Percentiles rank a stretch among this genome's conserved stretches.
Conservation (phyloP, 176 grass and related monocot genomes). For the Chrysopogon serrulatus region DNA sequence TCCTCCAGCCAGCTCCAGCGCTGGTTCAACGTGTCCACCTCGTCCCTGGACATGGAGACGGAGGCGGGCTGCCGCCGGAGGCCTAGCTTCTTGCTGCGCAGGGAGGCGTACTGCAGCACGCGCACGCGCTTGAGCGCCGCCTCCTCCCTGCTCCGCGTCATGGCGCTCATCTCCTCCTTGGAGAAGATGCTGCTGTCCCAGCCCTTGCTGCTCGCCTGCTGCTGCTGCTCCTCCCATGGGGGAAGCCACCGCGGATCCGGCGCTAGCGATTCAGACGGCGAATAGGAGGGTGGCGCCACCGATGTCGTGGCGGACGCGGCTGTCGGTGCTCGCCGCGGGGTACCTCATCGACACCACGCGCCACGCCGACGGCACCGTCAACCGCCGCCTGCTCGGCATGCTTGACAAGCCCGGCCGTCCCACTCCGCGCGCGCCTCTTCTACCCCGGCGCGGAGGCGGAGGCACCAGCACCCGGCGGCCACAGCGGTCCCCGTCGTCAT, state of each 20-base stretch:
- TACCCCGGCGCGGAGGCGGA: too few relatives aligned
- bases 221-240: constrained; percentile 22
- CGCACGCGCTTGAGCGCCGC: constrained; percentile 61
- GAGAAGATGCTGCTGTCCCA: constrained; percentile 72
- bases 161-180: constrained; percentile 55
- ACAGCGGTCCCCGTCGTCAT: constrained; percentile 50
- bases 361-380: constrained; percentile 60
- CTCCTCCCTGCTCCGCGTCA: constrained; percentile 44
- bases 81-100: constrained; percentile 41
- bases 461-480: too few relatives aligned
- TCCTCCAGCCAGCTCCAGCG: constrained; percentile 81
- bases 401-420: constrained; percentile 21
- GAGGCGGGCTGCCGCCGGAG: constrained; percentile 25
- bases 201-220: constrained; percentile 14
- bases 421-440: constrained; percentile 56
- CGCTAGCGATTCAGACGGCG: not conserved
- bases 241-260: not conserved
- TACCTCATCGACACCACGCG: constrained; percentile 34
- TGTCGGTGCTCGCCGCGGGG: constrained; percentile 11
- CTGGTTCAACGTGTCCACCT: constrained; percentile 24
- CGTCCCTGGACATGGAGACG: constrained; percentile 4
- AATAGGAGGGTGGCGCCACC: constrained; percentile 16
- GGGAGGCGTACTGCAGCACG: constrained; percentile 52
- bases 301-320: constrained; percentile 54
- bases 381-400: constrained; percentile 45